These are phyloP conservation scores for Starmera stellimalicola DNA, from an alignment of 1,139 yeast species.

Conservation along the genomic window DNA sequence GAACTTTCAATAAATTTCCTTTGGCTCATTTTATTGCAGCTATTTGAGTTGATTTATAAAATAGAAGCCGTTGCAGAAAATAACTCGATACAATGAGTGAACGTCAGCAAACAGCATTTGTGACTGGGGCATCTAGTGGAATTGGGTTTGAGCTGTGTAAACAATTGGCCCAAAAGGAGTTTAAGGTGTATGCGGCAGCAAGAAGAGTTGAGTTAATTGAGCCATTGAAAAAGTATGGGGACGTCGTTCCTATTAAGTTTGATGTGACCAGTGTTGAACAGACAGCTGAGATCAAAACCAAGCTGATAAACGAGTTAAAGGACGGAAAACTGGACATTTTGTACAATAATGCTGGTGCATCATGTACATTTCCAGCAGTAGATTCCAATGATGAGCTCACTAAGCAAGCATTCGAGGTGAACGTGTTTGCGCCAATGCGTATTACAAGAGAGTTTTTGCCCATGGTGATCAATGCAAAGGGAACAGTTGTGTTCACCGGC, in stretches of 20 bases:
- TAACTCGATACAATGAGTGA: conserved; percentile 1
- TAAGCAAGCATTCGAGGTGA: conserved; percentile 48
- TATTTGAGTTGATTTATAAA: no score
- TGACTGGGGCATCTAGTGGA: conserved; percentile 81
- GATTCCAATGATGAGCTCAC: conserved; percentile 50
- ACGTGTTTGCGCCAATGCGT: conserved; percentile 26
- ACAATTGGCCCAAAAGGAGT: conserved; percentile 56
- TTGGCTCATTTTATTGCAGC: no score
- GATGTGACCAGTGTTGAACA: conserved; percentile 46
- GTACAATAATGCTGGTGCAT: conserved; percentile 55
- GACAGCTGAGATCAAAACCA: conserved; percentile 33
- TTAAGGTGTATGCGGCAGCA: conserved; percentile 65
- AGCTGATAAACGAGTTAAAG: conserved; percentile 24
- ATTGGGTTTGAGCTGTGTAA: conserved; percentile 63
- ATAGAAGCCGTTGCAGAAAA: no score
- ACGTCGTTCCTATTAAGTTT: conserved; percentile 26
- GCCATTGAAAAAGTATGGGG: conserved; percentile 32
- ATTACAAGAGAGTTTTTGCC: conserved; percentile 47
- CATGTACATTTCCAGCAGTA: conserved; percentile 59
- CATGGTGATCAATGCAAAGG: conserved; percentile 51
- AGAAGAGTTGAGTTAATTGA: conserved; percentile 58
- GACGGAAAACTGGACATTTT: conserved; percentile 42
- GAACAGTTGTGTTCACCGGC: conserved; percentile 65
- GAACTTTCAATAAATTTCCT: no score
- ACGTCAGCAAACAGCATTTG: conserved; percentile 16